Percentiles rank a stretch among this genome's conserved stretches.
phyloP scores from a whole-genome alignment of 164 flowering plant genomes.

The Berberis thunbergii region DNA sequence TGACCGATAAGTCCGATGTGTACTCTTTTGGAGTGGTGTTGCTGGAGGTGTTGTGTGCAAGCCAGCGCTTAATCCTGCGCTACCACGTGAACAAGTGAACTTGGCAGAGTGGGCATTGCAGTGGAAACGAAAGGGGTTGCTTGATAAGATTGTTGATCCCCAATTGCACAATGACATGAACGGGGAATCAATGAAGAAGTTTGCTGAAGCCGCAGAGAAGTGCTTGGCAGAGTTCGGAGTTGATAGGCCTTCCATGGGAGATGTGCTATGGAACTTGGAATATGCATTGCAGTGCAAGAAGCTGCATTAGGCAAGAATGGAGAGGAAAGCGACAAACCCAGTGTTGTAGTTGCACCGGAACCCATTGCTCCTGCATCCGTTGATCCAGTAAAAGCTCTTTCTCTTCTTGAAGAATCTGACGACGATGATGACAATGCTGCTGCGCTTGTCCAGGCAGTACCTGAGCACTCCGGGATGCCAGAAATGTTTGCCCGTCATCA shows the following conservation, averaged over 20 bases:
- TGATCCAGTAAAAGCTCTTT: background rate
- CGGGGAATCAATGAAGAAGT: slow-evolving; percentile 6
- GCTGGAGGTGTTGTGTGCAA: slow-evolving; percentile 14
- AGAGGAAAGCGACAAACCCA: background rate
- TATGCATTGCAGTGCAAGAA: slow-evolving; percentile 11
- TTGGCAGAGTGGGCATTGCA: slow-evolving; percentile 14
- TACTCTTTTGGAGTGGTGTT: slow-evolving; percentile 21
- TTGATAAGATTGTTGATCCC: slow-evolving; percentile 10
- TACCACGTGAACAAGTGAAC: slow-evolving; percentile 9
- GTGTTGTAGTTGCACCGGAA: background rate
- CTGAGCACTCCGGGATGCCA: too few relatives aligned
- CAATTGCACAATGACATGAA: slow-evolving; percentile 1
- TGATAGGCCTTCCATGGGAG: slow-evolving; percentile 12
- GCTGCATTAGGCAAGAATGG: background rate
- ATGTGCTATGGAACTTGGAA: slow-evolving; percentile 13
- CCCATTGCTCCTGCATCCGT: background rate
- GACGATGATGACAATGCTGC: background rate
- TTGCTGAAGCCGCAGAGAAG: slow-evolving; percentile 11
- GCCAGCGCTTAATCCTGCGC: slow-evolving; percentile 8
- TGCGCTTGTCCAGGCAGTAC: too few relatives aligned
- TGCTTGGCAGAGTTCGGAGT: slow-evolving; percentile 10
- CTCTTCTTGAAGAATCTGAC: background rate
- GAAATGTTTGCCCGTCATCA: too few relatives aligned
- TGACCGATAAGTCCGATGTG: slow-evolving; percentile 17
- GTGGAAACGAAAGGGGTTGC: slow-evolving; percentile 10